These are phyloP conservation scores for Escovopsis sp. DNA, from an alignment of 2,329 filamentous ascomycete species.

Conservation along the genomic window DNA sequence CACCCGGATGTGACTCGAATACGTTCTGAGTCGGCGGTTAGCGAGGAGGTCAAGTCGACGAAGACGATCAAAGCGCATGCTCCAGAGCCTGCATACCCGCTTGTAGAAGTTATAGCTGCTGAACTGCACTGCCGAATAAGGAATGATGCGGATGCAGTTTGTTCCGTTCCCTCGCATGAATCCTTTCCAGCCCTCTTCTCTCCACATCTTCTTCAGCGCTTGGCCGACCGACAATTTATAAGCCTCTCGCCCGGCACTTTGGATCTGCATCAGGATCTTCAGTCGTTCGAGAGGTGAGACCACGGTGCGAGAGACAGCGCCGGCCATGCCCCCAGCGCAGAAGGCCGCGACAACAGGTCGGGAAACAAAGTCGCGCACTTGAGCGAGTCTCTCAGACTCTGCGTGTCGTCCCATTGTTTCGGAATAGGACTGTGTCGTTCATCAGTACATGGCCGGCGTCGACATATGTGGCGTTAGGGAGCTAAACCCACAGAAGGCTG, in stretches of 20 bases:
- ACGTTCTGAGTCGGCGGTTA: constrained; percentile 34
- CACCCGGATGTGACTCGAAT: constrained; percentile 61
- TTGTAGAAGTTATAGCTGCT: constrained; percentile 98
- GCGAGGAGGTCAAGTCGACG: background rate
- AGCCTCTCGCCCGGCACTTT: constrained; percentile 77
- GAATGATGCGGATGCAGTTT: constrained; percentile 95
- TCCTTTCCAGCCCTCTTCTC: constrained; percentile 88
- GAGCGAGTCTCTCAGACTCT: constrained; percentile 12
- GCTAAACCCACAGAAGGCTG: constrained; percentile 18
- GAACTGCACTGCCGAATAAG: constrained; percentile 96
- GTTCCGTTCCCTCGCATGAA: constrained; percentile 98
- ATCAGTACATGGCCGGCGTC: constrained; percentile 2
- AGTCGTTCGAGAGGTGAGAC: constrained; percentile 90
- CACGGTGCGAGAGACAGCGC: constrained; percentile 92
- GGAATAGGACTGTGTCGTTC: constrained; percentile 12
- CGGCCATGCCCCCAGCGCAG: constrained; percentile 82
- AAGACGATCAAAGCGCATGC: background rate
- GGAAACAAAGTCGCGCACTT: constrained; percentile 41
- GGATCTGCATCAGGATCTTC: constrained; percentile 95
- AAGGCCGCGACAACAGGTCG: constrained; percentile 85
- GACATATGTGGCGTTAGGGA: background rate
- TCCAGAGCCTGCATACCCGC: constrained; percentile 37
- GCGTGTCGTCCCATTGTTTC: constrained; percentile 12
- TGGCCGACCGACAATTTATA: constrained; percentile 87
- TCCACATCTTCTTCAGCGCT: constrained; percentile 88